Evolutionary conservation across 768 basidiomycete genomes (phyloP).

Genomic region (Leccinum broughii): DNA sequence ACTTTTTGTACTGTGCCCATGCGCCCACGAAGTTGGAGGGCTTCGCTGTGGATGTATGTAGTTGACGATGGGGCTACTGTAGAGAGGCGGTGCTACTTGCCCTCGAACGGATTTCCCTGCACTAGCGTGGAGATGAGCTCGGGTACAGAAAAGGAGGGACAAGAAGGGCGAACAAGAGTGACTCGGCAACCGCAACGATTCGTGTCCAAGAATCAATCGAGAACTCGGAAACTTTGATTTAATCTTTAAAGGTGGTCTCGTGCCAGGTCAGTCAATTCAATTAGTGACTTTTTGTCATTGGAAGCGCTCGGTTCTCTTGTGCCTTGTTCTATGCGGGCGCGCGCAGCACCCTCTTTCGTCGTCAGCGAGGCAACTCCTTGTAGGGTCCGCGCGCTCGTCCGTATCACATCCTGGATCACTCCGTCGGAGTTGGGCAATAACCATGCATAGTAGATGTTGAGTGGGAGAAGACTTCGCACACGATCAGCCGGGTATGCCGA

Average conservation of each 20-base stretch:
- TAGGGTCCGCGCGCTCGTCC: constrained; percentile 39
- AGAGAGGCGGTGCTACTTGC: no score
- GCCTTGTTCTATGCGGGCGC: no score
- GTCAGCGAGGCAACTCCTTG: constrained; percentile 42
- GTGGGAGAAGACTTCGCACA: constrained; percentile 36
- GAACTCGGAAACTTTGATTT: no score
- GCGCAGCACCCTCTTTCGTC: background rate
- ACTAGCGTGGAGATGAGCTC: background rate
- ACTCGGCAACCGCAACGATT: background rate
- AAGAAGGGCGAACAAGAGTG: no score
- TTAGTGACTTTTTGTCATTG: no score
- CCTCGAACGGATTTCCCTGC: background rate
- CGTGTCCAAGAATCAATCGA: no score
- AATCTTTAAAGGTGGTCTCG: no score
- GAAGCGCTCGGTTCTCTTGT: no score
- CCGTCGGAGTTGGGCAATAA: background rate
- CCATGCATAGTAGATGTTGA: constrained; percentile 43
- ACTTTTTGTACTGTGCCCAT: constrained; percentile 59
- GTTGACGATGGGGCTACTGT: no score
- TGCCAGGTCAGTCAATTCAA: no score
- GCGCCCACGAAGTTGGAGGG: constrained; percentile 59
- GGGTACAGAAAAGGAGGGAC: background rate
- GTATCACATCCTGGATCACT: constrained; percentile 37
- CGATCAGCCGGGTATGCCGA: constrained; percentile 51
- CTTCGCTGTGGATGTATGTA: constrained; percentile 50